Percentiles rank a stretch among this genome's conserved stretches.
These are phyloP conservation scores for Ascochyta viciae-villosae DNA, from an alignment of 2,329 filamentous ascomycete species.

Conservation along the genomic window DNA sequence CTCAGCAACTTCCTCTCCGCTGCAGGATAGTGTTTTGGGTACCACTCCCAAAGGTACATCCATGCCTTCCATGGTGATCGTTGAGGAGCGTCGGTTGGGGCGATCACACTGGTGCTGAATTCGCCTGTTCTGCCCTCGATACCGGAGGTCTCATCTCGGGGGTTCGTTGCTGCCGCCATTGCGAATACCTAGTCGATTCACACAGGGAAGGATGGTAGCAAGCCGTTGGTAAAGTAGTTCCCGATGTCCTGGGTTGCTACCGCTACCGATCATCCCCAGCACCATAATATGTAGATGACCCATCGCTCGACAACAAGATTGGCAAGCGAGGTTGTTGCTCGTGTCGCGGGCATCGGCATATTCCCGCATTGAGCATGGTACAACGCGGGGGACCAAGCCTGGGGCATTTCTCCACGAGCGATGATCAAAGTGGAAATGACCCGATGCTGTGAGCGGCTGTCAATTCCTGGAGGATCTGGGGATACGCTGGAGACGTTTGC, in stretches of 20 bases:
- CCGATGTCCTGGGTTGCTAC: conserved; percentile 11
- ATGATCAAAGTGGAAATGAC: conserved; percentile 8
- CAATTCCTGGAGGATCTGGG: conserved; percentile 3
- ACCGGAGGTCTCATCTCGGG: conserved; percentile 29
- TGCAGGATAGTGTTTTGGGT: conserved; percentile 44
- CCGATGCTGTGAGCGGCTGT: conserved; percentile 13
- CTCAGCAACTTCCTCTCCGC: conserved; percentile 45
- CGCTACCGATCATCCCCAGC: conserved; percentile 14
- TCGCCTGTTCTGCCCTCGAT: conserved; percentile 30
- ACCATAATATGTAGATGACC: conserved; percentile 34
- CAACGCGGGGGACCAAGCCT: conserved; percentile 30
- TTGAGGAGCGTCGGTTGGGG: conserved; percentile 44
- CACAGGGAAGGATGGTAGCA: conserved; percentile 3
- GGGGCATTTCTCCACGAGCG: conserved; percentile 27
- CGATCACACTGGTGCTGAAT: conserved; percentile 39
- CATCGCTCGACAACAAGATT: conserved; percentile 20
- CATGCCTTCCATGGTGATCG: conserved; percentile 49
- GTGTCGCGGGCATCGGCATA: conserved; percentile 35
- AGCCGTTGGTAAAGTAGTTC: conserved; percentile 8
- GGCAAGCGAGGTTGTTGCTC: conserved; percentile 18
- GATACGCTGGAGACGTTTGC: not conserved
- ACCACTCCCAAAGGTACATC: conserved; percentile 51
- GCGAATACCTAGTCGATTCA: conserved; percentile 6
- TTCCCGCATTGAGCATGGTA: conserved; percentile 25
- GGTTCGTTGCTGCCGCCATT: conserved; percentile 29